Evolutionary conservation across 2,329 filamentous ascomycete species (phyloP), one percentile per base, ranked within the genome.

Genomic region (Fusarium irregulare): DNA sequence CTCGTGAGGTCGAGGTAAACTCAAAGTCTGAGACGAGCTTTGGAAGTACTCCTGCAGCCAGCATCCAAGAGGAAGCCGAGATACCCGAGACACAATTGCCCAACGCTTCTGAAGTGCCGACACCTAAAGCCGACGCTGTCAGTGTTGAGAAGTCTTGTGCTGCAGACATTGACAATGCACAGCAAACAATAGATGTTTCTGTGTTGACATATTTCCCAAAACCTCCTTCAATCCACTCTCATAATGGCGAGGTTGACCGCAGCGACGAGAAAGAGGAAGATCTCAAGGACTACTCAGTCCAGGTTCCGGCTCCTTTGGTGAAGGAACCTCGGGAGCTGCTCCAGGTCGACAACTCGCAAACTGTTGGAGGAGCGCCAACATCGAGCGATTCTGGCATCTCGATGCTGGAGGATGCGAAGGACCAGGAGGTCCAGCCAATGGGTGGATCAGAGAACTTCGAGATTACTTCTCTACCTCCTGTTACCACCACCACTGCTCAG

Each of bases 381-480:
- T 72, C 66, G 11, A 72, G 64, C 18, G 72, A 75, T 53, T 74
- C 73, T 50, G 73, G 64, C 18, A 66, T 75, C 42, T 68, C 65
- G 9, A 62, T 74, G 61, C 60, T 66, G 18, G 73, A 70, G 20
- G 53, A 69, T 37, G 23, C 34, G 7, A 74, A 69, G 44, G 64
- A 74, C n/a, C 49, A 60, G 18, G 47, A 68, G 32, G 23, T 21
- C 27, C 59, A 64, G 23, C 34, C 48, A 27, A 18, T 45, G 25
- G 40, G 13, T 23, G 55, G 54, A 37, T 56, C 40, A 28, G 60
- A 73, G 25, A 25, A 53, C 28, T 44, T 45, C 20, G 50, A 72
- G 50, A 49, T 40, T 9, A 44, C 51, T 45, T 21, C 53, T 45
- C 14, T 20, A 4, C 20, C 48, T 51, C 16, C 25, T 25, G 32